phyloP scores from a whole-genome alignment of 2,329 filamentous ascomycete genomes.

The Ophiobolus disseminans region DNA sequence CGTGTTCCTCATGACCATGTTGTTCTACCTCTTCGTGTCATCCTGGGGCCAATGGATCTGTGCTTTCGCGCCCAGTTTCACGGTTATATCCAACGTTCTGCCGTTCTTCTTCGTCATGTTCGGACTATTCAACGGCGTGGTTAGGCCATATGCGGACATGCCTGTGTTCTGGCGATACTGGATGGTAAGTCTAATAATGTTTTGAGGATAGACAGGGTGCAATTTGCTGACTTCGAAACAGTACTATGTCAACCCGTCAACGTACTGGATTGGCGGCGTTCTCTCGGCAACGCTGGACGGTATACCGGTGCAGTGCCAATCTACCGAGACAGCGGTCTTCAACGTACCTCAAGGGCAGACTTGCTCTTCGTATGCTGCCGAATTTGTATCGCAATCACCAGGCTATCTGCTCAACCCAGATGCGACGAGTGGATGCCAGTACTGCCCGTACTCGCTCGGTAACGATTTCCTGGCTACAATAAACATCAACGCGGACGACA shows the following conservation, averaged over 20 bases:
- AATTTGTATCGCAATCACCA: constrained; percentile 61
- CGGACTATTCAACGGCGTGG: constrained; percentile 77
- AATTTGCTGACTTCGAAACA: constrained; percentile 61
- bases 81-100: constrained; percentile 74
- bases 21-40: constrained; percentile 78
- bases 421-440: constrained; percentile 67
- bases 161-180: constrained; percentile 77
- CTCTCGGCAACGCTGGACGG: constrained; percentile 67
- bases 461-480: constrained; percentile 69
- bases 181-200: constrained; percentile 72
- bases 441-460: constrained; percentile 72
- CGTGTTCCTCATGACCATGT: constrained; percentile 77
- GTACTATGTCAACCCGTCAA: constrained; percentile 72
- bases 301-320: constrained; percentile 54
- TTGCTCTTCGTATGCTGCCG: constrained; percentile 68
- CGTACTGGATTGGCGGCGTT: constrained; percentile 76
- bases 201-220: constrained; percentile 39
- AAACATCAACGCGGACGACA: constrained; percentile 64
- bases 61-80: constrained; percentile 80
- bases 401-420: constrained; percentile 71
- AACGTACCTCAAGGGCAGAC: constrained; percentile 69
- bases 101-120: constrained; percentile 86
- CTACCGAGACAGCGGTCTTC: constrained; percentile 69
- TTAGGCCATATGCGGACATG: constrained; percentile 70
- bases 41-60: constrained; percentile 86